Conservation (phyloP, 805 yeast genomes). For the Cyberlindnera bimundalis region DNA sequence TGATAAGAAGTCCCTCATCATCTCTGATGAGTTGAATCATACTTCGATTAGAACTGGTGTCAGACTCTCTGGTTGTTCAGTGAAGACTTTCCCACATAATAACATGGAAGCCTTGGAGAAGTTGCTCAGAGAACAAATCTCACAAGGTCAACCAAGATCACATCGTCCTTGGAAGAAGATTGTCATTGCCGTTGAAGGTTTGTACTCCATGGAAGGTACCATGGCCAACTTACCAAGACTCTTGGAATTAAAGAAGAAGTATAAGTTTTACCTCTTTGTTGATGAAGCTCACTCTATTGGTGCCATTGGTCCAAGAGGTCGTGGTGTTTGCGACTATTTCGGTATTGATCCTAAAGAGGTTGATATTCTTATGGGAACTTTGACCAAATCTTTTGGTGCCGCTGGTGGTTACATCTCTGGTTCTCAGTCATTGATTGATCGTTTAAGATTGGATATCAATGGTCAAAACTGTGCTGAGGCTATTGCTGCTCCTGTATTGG, state of each 20-base stretch:
- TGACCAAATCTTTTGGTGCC: conserved; percentile 97
- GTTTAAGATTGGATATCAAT: conserved; percentile 67
- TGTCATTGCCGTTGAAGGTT: conserved; percentile 84
- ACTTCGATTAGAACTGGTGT: conserved; percentile 95
- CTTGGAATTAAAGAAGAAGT: conserved; percentile 75
- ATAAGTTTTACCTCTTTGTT: conserved; percentile 84
- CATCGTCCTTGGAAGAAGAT: conserved; percentile 96
- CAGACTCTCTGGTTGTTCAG: conserved; percentile 87
- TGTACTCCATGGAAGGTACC: conserved; percentile 82
- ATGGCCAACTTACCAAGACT: conserved; percentile 66
- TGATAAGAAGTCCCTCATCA: conserved; percentile 84
- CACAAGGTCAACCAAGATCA: conserved; percentile 56
- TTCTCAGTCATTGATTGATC: conserved; percentile 61
- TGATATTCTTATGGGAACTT: conserved; percentile 95
- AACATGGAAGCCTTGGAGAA: conserved; percentile 79
- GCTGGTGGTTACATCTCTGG: conserved; percentile 98
- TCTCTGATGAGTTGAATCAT: conserved; percentile 93
- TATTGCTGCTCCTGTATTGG: conserved; percentile 85
- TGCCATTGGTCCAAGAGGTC: conserved; percentile 93
- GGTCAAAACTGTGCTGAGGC: conserved; percentile 80
- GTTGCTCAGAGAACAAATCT: conserved; percentile 69
- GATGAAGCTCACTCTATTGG: conserved; percentile 99
- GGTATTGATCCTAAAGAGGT: conserved; percentile 70
- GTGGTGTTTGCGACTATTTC: conserved; percentile 94
- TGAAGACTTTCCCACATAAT: conserved; percentile 88